Base-by-base conservation (phyloP, 1,284 basidiomycete species). In the Chalciporus sp. region DNA sequence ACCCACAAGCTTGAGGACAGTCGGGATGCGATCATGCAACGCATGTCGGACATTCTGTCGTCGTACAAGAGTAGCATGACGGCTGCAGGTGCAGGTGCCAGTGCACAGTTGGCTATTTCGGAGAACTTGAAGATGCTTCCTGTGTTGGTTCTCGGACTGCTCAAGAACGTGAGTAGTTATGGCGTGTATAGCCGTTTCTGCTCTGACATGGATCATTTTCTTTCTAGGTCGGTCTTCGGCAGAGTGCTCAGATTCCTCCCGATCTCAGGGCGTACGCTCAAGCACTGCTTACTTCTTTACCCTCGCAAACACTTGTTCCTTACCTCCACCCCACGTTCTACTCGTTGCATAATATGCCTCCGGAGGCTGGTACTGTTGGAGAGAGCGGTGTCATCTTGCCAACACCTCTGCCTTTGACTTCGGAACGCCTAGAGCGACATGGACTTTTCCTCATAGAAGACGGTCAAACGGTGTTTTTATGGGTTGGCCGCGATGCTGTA, bases 1-100 rank as follows among this genome's bases (percentile, higher is more conserved):
- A 88, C 89, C 4, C 88, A 94, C 70, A 94, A 94, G 66, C 78
- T 99, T 28, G 96, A 99, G 72, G 96, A 99, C 66, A 91, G 91
- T 17, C 83, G 97, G 41, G 95, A 97, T 66, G 86, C 89, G n/a
- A 74, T 97, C 51, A 86, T 90, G 72, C 91, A 94, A 78, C 94
- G 90, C 74, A 78, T 98, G 52, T 87, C 95, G 47, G 95, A 98
- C 57, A 89, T 99, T 55, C 77, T 99, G 52, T 79, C 84, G 20
- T 91, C 94, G 19, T 99, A 98, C 82, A 98, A 98, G 83, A 85
- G 86, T 54, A 97, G 93, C 62, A 98, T 99, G 89, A 98, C 96
- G 7, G 88, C 92, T 28, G 90, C 91, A 6, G 94, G 94, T 16
- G 86, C 89, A 0, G 95, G 95, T 29, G 94, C 96, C 0, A 94